These are phyloP conservation scores for Penicillium frequentans DNA, from an alignment of 2,329 filamentous ascomycete species.

Conservation along the genomic window DNA sequence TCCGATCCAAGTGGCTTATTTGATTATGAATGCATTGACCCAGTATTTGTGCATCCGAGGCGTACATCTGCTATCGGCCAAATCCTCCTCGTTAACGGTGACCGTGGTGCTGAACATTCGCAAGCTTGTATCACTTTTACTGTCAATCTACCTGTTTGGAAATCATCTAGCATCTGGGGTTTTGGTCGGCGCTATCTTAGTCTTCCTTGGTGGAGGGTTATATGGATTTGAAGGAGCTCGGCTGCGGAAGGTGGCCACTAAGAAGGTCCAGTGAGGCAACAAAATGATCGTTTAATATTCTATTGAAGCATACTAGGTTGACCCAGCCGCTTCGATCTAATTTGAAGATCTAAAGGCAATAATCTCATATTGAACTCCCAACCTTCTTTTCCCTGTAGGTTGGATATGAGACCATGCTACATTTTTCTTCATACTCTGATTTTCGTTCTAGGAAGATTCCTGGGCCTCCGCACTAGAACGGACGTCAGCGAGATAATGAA, in stretches of 20 bases:
- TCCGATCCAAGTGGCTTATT: constrained; percentile 39
- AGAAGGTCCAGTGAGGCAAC: constrained; percentile 18
- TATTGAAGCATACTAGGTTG: neutral
- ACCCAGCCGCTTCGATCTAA: neutral
- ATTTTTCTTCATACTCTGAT: no score
- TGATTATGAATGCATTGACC: constrained; percentile 66
- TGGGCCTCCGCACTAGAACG: neutral
- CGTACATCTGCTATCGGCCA: constrained; percentile 88
- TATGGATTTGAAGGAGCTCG: constrained; percentile 72
- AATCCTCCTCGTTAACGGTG: constrained; percentile 87
- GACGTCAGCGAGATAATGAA: neutral
- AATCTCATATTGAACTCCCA: neutral
- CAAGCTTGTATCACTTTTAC: constrained; percentile 84
- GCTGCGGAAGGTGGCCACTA: constrained; percentile 25
- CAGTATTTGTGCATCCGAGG: constrained; percentile 95
- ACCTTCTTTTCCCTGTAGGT: neutral
- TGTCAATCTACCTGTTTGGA: constrained; percentile 94
- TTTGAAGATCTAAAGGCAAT: neutral
- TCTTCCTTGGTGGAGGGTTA: constrained; percentile 86
- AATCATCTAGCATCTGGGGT: constrained; percentile 77
- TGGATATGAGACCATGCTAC: no score
- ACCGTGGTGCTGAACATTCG: constrained; percentile 95
- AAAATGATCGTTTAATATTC: neutral
- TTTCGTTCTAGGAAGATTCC: no score
- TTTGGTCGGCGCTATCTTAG: constrained; percentile 75